phyloP scores from a whole-genome alignment of 192 early-diverging fungal species.

The Coemansia sp. region DNA sequence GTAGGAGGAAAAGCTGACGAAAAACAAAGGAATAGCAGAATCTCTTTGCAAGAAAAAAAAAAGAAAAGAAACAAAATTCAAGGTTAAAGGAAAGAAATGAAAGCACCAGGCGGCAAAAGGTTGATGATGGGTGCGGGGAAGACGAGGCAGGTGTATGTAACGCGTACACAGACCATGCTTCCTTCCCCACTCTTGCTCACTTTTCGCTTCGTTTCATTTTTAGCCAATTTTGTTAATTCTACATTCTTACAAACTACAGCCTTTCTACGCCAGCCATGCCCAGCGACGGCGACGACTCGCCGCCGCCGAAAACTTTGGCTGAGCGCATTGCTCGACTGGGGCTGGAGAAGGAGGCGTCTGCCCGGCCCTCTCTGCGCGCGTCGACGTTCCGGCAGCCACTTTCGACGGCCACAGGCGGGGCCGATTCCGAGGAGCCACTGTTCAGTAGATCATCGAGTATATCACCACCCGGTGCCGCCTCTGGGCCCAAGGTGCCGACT shows the following conservation, averaged over 20 bases:
- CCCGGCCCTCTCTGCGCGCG: constrained; percentile 15
- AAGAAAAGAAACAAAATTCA: not conserved
- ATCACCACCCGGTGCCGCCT: not conserved
- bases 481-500: constrained; percentile 15
- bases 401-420: not conserved
- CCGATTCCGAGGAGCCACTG: not conserved
- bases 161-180: not conserved
- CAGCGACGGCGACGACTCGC: constrained; percentile 43
- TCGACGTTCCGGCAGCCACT: constrained; percentile 5
- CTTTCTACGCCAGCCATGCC: constrained; percentile 15
- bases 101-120: not conserved
- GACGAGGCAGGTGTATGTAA: not conserved
- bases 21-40: not conserved
- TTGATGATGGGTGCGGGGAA: not conserved
- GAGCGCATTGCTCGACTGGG: constrained; percentile 54
- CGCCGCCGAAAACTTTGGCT: constrained; percentile 51
- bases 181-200: not conserved
- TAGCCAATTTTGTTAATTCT: not conserved
- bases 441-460: not conserved
- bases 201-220: not conserved
- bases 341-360: constrained; percentile 21
- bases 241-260: not conserved
- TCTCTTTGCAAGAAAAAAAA: not conserved
- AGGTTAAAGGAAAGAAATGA: not conserved
- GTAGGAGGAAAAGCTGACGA: not conserved